Evolutionary conservation across 2,329 filamentous ascomycete species (phyloP).

Genomic region (Hypoxylon sp.): DNA sequence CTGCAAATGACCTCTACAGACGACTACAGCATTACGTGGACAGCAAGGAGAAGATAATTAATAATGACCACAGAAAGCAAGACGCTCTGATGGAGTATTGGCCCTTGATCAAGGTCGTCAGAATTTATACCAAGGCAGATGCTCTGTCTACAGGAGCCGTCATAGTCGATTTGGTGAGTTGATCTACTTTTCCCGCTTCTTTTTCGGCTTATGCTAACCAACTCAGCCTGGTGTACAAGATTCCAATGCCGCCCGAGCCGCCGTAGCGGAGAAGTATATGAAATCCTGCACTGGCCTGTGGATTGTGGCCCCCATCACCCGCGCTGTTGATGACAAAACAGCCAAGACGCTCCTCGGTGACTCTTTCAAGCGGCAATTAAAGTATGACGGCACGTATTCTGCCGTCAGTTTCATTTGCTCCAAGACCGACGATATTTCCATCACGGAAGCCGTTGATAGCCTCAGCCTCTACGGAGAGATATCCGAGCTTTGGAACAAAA

Average conservation of each 20-base stretch:
- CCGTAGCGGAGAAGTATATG: constrained; percentile 69
- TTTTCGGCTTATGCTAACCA: constrained; percentile 37
- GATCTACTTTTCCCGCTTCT: background rate
- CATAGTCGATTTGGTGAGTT: constrained; percentile 54
- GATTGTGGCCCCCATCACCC: constrained; percentile 73
- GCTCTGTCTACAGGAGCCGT: constrained; percentile 56
- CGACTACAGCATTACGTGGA: constrained; percentile 52
- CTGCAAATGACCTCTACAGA: constrained; percentile 46
- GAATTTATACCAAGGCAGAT: constrained; percentile 55
- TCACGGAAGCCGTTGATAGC: constrained; percentile 55
- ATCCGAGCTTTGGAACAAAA: constrained; percentile 54
- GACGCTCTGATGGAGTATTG: constrained; percentile 48
- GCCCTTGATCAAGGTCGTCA: constrained; percentile 43
- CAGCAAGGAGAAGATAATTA: constrained; percentile 50
- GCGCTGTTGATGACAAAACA: constrained; percentile 73
- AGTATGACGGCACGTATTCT: constrained; percentile 69
- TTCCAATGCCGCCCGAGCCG: constrained; percentile 68
- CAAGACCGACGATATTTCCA: constrained; percentile 68
- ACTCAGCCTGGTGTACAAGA: constrained; percentile 65
- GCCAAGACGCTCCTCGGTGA: constrained; percentile 70
- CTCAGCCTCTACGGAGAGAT: constrained; percentile 57
- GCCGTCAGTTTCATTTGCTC: constrained; percentile 66
- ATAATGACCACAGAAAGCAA: constrained; percentile 29
- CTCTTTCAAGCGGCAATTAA: constrained; percentile 71
- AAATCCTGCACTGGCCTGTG: constrained; percentile 71